phyloP scores from a whole-genome alignment of 192 early-diverging fungal species.

The Linnemannia exigua region DNA sequence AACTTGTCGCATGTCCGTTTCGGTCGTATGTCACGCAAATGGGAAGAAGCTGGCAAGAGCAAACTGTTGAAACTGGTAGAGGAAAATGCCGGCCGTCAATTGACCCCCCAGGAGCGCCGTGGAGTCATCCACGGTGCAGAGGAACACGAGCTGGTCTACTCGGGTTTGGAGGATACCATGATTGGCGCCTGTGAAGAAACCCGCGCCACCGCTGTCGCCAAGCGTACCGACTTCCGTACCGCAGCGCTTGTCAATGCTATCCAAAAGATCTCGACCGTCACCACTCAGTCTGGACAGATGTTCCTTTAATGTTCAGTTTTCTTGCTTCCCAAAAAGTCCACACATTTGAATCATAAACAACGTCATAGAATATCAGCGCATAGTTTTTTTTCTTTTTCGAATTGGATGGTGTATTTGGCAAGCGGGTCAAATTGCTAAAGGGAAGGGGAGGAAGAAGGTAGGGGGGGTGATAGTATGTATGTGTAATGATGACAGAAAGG shows the following conservation, averaged over 20 bases:
- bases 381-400: neutral
- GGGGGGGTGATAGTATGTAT: neutral
- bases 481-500: conserved; percentile 23
- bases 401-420: neutral
- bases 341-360: neutral
- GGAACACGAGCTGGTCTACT: conserved; percentile 88
- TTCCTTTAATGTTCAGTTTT: conserved; percentile 68
- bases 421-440: conserved; percentile 1
- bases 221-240: conserved; percentile 82
- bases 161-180: conserved; percentile 91
- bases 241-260: conserved; percentile 86
- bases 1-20: conserved; percentile 88
- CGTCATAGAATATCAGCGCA: neutral
- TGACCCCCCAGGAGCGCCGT: conserved; percentile 81
- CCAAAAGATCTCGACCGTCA: conserved; percentile 84
- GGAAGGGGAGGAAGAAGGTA: neutral
- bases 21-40: conserved; percentile 87
- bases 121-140: conserved; percentile 86
- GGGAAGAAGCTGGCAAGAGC: conserved; percentile 83
- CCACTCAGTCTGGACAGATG: conserved; percentile 82
- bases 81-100: conserved; percentile 78
- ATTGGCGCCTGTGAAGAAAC: conserved; percentile 84
- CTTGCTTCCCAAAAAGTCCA: too few relatives aligned
- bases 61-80: conserved; percentile 81
- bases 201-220: conserved; percentile 71